phyloP scores from a whole-genome alignment of 768 basidiomycete genomes.

The Boletus patriciae region DNA sequence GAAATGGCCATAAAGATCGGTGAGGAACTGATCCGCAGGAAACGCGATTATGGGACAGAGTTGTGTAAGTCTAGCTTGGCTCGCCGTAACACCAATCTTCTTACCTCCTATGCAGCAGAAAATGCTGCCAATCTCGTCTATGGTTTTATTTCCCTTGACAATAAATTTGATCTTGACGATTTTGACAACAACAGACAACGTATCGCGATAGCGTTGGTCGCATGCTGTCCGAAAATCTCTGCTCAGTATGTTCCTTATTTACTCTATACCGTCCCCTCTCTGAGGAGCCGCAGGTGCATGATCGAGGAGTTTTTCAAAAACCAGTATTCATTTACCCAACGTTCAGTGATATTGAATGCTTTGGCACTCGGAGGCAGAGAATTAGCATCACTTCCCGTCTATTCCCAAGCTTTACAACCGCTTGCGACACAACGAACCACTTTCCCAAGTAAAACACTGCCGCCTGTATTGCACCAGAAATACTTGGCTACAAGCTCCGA shows the following conservation, averaged over 20 bases:
- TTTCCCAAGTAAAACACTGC: slow-evolving; percentile 84
- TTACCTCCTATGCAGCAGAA: slow-evolving; percentile 59
- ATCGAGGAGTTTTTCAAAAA: slow-evolving; percentile 94
- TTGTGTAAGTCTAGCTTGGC: slow-evolving; percentile 51
- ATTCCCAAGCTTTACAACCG: slow-evolving; percentile 31
- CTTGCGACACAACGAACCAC: slow-evolving; percentile 37
- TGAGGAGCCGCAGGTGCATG: slow-evolving; percentile 53
- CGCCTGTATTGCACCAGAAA: slow-evolving; percentile 65
- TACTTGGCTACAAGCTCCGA: slow-evolving; percentile 51
- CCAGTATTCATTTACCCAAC: slow-evolving; percentile 86
- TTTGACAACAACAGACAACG: slow-evolving; percentile 79
- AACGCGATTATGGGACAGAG: slow-evolving; percentile 83
- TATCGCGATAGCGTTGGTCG: slow-evolving; percentile 75
- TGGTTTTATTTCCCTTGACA: slow-evolving; percentile 68
- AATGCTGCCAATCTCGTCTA: slow-evolving; percentile 83
- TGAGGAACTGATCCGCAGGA: slow-evolving; percentile 82
- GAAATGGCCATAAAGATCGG: slow-evolving; percentile 80
- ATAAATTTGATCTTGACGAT: slow-evolving; percentile 80
- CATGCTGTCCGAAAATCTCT: slow-evolving; percentile 72
- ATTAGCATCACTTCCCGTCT: slow-evolving; percentile 53
- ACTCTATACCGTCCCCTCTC: not conserved
- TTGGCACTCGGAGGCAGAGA: slow-evolving; percentile 86
- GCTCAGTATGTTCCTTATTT: slow-evolving; percentile 63
- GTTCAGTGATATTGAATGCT: slow-evolving; percentile 82
- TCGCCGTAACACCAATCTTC: slow-evolving; percentile 1